phyloP scores from a whole-genome alignment of 768 basidiomycete species.

The Boletus vinaceobasis region DNA sequence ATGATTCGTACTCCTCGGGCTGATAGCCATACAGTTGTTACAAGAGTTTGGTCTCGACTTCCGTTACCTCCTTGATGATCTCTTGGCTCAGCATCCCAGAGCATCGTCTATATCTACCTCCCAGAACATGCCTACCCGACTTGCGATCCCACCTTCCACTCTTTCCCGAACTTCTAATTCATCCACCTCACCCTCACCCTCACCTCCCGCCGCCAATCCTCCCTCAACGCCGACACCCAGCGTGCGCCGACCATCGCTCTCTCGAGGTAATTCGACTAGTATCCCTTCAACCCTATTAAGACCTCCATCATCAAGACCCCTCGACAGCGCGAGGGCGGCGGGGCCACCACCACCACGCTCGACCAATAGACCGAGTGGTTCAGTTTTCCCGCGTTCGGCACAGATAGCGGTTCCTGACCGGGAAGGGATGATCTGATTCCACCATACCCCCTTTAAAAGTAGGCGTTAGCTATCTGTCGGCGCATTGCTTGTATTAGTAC shows the following conservation, averaged over 20 bases:
- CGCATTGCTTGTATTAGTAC: background rate
- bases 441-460: background rate
- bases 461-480: background rate
- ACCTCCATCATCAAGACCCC: constrained; percentile 29
- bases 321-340: constrained; percentile 33
- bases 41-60: constrained; percentile 95
- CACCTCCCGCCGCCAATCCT: constrained; percentile 14
- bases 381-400: constrained; percentile 39
- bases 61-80: constrained; percentile 81
- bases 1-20: background rate
- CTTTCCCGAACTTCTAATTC: constrained; percentile 15
- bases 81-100: constrained; percentile 54
- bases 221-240: constrained; percentile 29
- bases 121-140: constrained; percentile 29
- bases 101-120: constrained; percentile 19
- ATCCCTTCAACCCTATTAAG: constrained; percentile 8
- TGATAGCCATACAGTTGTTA: constrained; percentile 52
- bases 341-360: constrained; percentile 67
- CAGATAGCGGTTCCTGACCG: constrained; percentile 52
- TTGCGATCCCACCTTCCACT: constrained; percentile 17
- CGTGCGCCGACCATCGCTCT: constrained; percentile 26
- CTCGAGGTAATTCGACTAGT: constrained; percentile 27
- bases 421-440: constrained; percentile 58
- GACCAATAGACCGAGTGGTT: constrained; percentile 60
- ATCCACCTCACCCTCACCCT: constrained; percentile 13